phyloP scores from a whole-genome alignment of 768 basidiomycete genomes.

The Rhodosporidiobolus sp. region DNA sequence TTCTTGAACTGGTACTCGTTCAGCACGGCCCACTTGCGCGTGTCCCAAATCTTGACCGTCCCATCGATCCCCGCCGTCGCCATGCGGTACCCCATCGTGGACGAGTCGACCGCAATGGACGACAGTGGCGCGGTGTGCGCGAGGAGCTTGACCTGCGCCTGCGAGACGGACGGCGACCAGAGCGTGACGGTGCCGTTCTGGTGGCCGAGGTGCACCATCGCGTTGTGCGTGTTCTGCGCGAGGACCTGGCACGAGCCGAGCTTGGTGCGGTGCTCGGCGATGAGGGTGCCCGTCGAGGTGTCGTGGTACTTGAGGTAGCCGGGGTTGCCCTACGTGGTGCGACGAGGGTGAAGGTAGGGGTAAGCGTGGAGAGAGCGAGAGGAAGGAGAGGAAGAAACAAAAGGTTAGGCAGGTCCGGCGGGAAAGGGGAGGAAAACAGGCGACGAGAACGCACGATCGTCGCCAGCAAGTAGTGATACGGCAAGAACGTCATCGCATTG shows the following conservation, averaged over 20 bases:
- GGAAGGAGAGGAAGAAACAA: neutral
- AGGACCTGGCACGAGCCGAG: slow-evolving; percentile 79
- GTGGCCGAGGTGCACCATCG: slow-evolving; percentile 90
- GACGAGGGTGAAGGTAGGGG: slow-evolving; percentile 11
- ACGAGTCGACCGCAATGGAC: slow-evolving; percentile 77
- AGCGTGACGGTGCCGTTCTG: slow-evolving; percentile 88
- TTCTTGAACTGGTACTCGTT: slow-evolving; percentile 64
- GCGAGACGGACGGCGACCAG: slow-evolving; percentile 91
- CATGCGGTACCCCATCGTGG: slow-evolving; percentile 82
- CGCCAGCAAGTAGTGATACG: slow-evolving; percentile 91
- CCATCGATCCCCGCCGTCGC: slow-evolving; percentile 85
- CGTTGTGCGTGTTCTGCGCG: slow-evolving; percentile 87
- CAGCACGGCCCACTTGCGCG: slow-evolving; percentile 89
- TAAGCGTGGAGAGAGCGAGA: neutral
- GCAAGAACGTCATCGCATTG: slow-evolving; percentile 82
- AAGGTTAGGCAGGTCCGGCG: neutral
- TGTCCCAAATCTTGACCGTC: slow-evolving; percentile 92
- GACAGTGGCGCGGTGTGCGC: slow-evolving; percentile 85
- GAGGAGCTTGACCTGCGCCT: slow-evolving; percentile 84
- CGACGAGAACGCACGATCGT: slow-evolving; percentile 67
- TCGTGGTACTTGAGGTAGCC: slow-evolving; percentile 96
- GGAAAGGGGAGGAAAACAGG: neutral
- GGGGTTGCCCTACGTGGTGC: slow-evolving; percentile 65
- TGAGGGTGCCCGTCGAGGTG: slow-evolving; percentile 82
- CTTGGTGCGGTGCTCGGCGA: slow-evolving; percentile 84